These are phyloP conservation scores for Ogataea glucozyma DNA, from an alignment of 805 yeast genomes.

Conservation along the genomic window DNA sequence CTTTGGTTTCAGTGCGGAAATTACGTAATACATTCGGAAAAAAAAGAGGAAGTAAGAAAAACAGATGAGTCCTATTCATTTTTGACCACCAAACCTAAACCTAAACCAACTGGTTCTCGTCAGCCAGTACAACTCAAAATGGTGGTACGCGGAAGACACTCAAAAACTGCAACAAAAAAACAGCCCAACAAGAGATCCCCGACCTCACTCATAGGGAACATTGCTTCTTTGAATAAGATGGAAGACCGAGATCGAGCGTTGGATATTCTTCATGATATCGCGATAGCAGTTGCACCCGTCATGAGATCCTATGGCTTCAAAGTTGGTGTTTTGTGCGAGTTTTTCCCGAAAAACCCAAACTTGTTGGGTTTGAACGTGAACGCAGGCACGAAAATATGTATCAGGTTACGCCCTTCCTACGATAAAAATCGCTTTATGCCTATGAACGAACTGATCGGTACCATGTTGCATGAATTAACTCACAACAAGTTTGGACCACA, in stretches of 20 bases:
- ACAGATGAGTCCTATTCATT: no score
- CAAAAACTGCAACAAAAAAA: conserved; percentile 9
- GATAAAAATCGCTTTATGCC: conserved; percentile 59
- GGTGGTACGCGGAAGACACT: conserved; percentile 30
- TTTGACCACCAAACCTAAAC: no score
- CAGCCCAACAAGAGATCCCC: conserved; percentile 34
- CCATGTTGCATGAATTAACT: conserved; percentile 84
- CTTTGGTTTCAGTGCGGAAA: no score
- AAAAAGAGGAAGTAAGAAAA: no score
- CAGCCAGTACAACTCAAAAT: conserved; percentile 14
- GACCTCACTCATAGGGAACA: conserved; percentile 31
- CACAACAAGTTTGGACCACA: conserved; percentile 85
- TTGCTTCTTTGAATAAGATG: conserved; percentile 51
- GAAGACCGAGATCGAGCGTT: conserved; percentile 49
- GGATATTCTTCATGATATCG: conserved; percentile 65
- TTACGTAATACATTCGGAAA: no score
- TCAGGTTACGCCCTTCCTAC: conserved; percentile 64
- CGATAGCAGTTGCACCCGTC: conserved; percentile 71
- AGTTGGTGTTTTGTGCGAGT: conserved; percentile 73
- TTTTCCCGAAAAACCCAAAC: conserved; percentile 67
- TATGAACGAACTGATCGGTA: conserved; percentile 67
- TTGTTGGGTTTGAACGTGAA: conserved; percentile 84
- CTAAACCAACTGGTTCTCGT: no score
- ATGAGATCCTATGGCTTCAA: conserved; percentile 67
- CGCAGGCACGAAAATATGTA: conserved; percentile 67